Evolutionary conservation across 176 grass and related monocot species (phyloP).

Genomic region (Zoysia japonica): DNA sequence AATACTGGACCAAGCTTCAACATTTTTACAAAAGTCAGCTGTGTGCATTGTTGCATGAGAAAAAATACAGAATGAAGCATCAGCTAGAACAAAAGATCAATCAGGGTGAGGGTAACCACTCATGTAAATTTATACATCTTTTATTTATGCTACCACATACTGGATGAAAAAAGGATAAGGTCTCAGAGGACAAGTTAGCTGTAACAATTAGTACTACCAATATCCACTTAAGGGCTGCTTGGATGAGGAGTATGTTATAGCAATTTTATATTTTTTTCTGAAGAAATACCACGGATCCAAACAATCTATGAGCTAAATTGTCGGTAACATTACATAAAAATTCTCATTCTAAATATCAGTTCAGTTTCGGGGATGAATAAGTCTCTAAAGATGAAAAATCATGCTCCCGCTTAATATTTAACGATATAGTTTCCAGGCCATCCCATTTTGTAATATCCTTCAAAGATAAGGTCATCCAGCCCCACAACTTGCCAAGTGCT

Average conservation of each 20-base stretch:
- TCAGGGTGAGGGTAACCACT: background rate
- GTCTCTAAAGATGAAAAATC: background rate
- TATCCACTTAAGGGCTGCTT: background rate
- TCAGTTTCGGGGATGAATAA: background rate
- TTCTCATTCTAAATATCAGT: background rate
- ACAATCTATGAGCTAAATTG: background rate
- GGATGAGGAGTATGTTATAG: background rate
- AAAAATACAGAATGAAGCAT: background rate
- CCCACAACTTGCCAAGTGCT: background rate
- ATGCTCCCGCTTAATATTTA: background rate
- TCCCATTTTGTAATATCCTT: background rate
- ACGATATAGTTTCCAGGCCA: background rate
- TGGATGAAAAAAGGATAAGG: background rate
- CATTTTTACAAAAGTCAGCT: background rate
- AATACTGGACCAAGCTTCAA: constrained; percentile 8
- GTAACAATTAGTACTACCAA: background rate
- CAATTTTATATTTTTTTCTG: background rate
- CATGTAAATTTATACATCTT: background rate
- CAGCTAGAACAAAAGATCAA: background rate
- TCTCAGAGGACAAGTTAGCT: background rate
- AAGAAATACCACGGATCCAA: background rate
- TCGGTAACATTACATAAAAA: background rate
- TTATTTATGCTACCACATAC: background rate
- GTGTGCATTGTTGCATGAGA: background rate
- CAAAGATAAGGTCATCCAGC: background rate